Evolutionary conservation across 2,329 filamentous ascomycete genomes (phyloP).

Genomic region (Falciphora oryzae): DNA sequence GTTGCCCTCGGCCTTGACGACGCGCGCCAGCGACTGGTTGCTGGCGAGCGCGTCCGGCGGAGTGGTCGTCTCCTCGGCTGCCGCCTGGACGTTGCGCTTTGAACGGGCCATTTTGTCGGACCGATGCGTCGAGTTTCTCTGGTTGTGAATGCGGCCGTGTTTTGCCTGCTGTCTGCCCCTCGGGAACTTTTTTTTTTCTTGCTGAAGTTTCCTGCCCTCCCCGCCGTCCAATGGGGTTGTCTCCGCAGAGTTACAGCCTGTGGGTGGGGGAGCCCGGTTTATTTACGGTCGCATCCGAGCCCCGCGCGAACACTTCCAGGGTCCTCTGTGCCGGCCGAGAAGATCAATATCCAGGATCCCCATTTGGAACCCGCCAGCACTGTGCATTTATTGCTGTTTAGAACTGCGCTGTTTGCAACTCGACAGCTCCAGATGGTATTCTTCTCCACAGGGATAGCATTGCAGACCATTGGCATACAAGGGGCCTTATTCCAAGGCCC

Average conservation of each 20-base stretch:
- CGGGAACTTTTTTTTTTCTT: background rate
- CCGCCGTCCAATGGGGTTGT: too few species aligned
- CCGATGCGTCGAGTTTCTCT: background rate
- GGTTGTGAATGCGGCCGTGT: background rate
- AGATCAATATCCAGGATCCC: background rate
- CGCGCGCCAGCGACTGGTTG: slow-evolving; percentile 66
- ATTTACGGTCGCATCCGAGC: background rate
- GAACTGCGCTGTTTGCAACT: too few species aligned
- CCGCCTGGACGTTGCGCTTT: slow-evolving; percentile 72
- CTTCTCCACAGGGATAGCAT: too few species aligned
- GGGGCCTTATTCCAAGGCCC: background rate
- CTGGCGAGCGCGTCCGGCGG: slow-evolving; percentile 53
- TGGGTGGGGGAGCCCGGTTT: background rate
- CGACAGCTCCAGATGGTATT: too few species aligned
- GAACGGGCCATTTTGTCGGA: slow-evolving; percentile 58
- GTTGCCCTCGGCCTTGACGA: slow-evolving; percentile 80
- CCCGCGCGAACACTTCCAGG: background rate
- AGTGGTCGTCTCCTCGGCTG: slow-evolving; percentile 63
- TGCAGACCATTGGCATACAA: background rate
- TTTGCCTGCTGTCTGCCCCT: background rate
- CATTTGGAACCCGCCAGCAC: background rate
- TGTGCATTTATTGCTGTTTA: background rate
- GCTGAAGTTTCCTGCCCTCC: background rate
- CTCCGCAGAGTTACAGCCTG: background rate
- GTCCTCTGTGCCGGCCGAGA: too few species aligned